Evolutionary conservation across 352 stramenopile genomes (phyloP).

Genomic region (Nannochloropsis limnetica): DNA sequence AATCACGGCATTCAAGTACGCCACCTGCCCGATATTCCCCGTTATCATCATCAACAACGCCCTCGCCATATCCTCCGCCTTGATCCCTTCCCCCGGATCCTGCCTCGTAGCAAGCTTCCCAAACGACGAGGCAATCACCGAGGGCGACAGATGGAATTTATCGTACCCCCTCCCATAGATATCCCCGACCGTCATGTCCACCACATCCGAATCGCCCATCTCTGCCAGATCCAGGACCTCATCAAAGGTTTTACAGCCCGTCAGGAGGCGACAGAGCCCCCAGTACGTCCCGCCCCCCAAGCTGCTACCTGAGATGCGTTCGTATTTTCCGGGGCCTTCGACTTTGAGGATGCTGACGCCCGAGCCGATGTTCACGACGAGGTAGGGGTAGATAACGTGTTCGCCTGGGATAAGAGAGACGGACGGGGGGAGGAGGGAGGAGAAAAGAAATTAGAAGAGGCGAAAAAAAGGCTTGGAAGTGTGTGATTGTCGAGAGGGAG

Average conservation of each 20-base stretch:
- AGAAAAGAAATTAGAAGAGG: not conserved
- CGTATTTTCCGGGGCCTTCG: conserved; percentile 78
- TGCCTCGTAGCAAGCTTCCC: conserved; percentile 80
- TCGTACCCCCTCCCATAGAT: conserved; percentile 96
- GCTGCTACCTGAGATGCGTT: conserved; percentile 92
- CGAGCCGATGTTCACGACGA: conserved; percentile 96
- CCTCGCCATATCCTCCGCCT: conserved; percentile 85
- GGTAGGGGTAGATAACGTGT: conserved; percentile 74
- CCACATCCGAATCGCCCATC: conserved; percentile 60
- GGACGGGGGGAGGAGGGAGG: not conserved
- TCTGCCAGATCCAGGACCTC: conserved; percentile 68
- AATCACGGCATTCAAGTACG: conserved; percentile 94
- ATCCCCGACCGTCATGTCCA: conserved; percentile 96
- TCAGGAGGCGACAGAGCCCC: conserved; percentile 77
- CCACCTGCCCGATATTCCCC: conserved; percentile 95
- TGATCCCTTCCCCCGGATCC: conserved; percentile 63
- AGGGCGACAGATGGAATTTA: conserved; percentile 75
- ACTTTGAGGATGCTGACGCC: conserved; percentile 94
- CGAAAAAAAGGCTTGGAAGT: not conserved
- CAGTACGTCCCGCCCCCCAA: conserved; percentile 98
- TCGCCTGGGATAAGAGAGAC: not conserved
- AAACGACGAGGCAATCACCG: conserved; percentile 90
- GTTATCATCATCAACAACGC: conserved; percentile 97
- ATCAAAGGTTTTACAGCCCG: conserved; percentile 59
- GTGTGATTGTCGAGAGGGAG: not conserved